These are phyloP conservation scores for Aspergillus thermomutatus DNA, from an alignment of 2,329 filamentous ascomycete genomes.

Conservation along the genomic window DNA sequence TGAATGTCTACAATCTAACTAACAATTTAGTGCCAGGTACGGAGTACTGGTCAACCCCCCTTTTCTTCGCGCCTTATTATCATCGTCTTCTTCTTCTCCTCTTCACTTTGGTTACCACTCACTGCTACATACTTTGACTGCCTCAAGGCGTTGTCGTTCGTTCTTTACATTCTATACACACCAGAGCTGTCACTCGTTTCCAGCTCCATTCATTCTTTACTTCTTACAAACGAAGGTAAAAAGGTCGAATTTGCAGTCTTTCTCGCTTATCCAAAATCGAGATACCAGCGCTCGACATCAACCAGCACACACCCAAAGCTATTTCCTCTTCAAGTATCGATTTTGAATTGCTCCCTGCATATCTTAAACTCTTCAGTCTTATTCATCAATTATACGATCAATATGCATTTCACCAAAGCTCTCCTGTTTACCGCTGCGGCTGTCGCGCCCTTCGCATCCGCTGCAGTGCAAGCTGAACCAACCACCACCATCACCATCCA, in stretches of 20 bases:
- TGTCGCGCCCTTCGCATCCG: slow-evolving; percentile 27
- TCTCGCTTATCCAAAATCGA: not conserved
- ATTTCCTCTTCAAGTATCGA: not conserved
- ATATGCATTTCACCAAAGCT: slow-evolving; percentile 35
- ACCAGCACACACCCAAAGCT: not conserved
- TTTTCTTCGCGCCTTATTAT: not conserved
- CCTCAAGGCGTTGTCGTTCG: slow-evolving; percentile 20
- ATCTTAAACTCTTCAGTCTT: not conserved
- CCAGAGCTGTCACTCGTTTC: slow-evolving; percentile 34
- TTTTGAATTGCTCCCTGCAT: not conserved
- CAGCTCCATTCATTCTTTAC: slow-evolving; percentile 32
- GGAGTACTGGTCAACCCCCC: not conserved
- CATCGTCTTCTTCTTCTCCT: not conserved
- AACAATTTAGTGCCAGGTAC: not conserved
- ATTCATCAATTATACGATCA: slow-evolving; percentile 9
- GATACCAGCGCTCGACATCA: not conserved
- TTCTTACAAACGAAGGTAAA: not conserved
- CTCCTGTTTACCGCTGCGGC: slow-evolving; percentile 27
- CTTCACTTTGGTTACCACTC: slow-evolving; percentile 1
- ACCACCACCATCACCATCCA: slow-evolving; percentile 26
- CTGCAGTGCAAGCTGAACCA: slow-evolving; percentile 19
- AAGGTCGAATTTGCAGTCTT: not conserved
- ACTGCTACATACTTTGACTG: not conserved
- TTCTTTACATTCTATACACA: slow-evolving; percentile 16
- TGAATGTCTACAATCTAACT: not conserved